Evolutionary conservation across 306 rosid genomes (phyloP), one percentile per base, ranked within the genome.

Genomic region (Pyrus pyrifolia): DNA sequence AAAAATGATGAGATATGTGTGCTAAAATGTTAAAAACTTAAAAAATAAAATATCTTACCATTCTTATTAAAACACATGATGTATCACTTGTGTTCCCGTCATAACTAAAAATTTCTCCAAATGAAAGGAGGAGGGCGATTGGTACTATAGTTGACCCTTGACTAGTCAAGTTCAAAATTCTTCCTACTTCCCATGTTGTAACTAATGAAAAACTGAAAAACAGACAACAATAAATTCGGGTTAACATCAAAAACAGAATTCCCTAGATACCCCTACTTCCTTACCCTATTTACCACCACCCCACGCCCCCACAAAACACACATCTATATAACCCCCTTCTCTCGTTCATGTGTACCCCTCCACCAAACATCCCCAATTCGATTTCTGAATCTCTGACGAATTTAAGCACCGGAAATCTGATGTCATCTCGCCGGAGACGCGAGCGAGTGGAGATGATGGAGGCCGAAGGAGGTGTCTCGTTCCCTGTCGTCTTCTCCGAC

Each of bases 401-500:
- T 31, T 23, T 53, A 17, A 15, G 11, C 55, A 40, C 13, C 46
- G 59, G 33, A 72, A 49, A 70, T 65, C 77, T 70, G 38, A 62
- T 27, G 69, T 18, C 35, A 27, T 10, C 70, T 29, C 31, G 40
- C 55, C 73, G 71, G 77, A 11, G 35, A 73, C 30, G 19, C 44
- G 13, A 12, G 11, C 21, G 22, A 64, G 55, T 49, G 5, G 18
- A 44, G 38, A 86, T 80, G 91, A 71, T 70, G 70, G 85, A 81
- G 62, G 62, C 71, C 22, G 5, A 60, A 71, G 77, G 60, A 8
- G 72, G 58, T 5, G 70, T 71, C 11, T 65, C 83, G 10, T 78
- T 87, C 35, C 83, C 91, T 53, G 85, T 88, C 49, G 78, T 87
- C 17, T 85, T 81, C 77, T 77, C 29, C 76, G 96, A 90, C 73